Evolutionary conservation across 1,284 basidiomycete genomes (phyloP).

Genomic region (Ganoderma lingzhi): DNA sequence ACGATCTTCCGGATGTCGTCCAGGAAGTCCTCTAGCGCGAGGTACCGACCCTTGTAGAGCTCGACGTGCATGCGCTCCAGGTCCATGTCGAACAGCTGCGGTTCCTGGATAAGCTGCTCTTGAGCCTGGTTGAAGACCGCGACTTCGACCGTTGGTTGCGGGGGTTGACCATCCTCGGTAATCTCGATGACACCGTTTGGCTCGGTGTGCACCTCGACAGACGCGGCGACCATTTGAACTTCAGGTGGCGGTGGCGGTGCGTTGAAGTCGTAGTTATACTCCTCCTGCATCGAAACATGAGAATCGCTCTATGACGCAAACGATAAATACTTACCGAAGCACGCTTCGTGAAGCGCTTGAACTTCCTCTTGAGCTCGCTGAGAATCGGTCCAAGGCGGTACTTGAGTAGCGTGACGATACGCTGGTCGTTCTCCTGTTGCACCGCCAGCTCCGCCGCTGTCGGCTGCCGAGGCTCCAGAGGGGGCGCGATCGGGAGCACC

Average conservation of each 20-base stretch:
- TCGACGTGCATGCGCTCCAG: slow-evolving; percentile 91
- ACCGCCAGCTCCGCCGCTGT: slow-evolving; percentile 85
- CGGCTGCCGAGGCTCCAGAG: slow-evolving; percentile 85
- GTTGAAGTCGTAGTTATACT: slow-evolving; percentile 68
- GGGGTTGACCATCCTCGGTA: slow-evolving; percentile 37
- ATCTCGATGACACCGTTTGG: slow-evolving; percentile 56
- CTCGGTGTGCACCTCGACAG: slow-evolving; percentile 50
- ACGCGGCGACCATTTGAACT: slow-evolving; percentile 45
- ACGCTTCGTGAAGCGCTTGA: slow-evolving; percentile 88
- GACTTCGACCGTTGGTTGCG: slow-evolving; percentile 35
- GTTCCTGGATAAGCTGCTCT: slow-evolving; percentile 36
- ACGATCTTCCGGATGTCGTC: slow-evolving; percentile 91
- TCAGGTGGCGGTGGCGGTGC: slow-evolving; percentile 32
- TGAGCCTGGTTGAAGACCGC: slow-evolving; percentile 33
- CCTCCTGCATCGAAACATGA: slow-evolving; percentile 57
- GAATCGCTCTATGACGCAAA: not conserved
- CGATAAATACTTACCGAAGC: slow-evolving; percentile 67
- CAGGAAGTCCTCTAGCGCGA: slow-evolving; percentile 89
- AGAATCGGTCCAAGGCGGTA: slow-evolving; percentile 89
- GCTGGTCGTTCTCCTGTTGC: slow-evolving; percentile 86
- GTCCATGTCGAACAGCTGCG: slow-evolving; percentile 80
- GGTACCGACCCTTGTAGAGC: slow-evolving; percentile 88
- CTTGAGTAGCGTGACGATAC: slow-evolving; percentile 85
- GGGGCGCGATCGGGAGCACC: slow-evolving; percentile 88
- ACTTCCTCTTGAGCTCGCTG: slow-evolving; percentile 91